phyloP scores from a whole-genome alignment of 306 rosid genomes.

The Castanea crenata region DNA sequence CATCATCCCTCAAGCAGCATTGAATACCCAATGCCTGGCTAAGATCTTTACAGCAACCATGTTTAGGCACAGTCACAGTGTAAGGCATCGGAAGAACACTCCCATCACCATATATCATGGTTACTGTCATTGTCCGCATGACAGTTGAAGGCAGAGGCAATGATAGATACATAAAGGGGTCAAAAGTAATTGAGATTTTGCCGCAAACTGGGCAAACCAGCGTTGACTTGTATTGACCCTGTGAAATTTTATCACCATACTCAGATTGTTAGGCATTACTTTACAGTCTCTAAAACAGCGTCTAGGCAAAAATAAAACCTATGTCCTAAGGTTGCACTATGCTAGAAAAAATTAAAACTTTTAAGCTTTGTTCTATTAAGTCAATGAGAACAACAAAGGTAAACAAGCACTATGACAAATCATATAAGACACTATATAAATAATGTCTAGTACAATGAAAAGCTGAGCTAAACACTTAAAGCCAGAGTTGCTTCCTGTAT shows the following conservation, averaged over 20 bases:
- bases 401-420: not conserved
- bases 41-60: slow-evolving; percentile 79
- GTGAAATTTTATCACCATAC: slow-evolving; percentile 29
- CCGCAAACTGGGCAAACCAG: slow-evolving; percentile 90
- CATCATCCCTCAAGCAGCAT: slow-evolving; percentile 90
- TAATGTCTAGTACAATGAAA: not conserved
- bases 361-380: not conserved
- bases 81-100: slow-evolving; percentile 87
- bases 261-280: not conserved
- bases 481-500: not conserved
- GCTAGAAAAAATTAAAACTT: not conserved
- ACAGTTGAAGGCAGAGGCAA: slow-evolving; percentile 92
- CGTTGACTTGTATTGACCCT: slow-evolving; percentile 99
- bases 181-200: slow-evolving; percentile 95
- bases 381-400: not conserved
- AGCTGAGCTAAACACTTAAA: not conserved
- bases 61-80: slow-evolving; percentile 67
- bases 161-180: slow-evolving; percentile 98
- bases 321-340: not conserved
- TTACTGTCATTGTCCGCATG: slow-evolving; percentile 74
- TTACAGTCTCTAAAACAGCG: not conserved
- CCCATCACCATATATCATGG: slow-evolving; percentile 85
- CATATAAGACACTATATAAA: too few species aligned
- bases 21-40: slow-evolving; percentile 54
- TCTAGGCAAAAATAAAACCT: not conserved